Evolutionary conservation across 2,329 filamentous ascomycete species (phyloP).

Genomic region (Curvularia hawaiiensis): DNA sequence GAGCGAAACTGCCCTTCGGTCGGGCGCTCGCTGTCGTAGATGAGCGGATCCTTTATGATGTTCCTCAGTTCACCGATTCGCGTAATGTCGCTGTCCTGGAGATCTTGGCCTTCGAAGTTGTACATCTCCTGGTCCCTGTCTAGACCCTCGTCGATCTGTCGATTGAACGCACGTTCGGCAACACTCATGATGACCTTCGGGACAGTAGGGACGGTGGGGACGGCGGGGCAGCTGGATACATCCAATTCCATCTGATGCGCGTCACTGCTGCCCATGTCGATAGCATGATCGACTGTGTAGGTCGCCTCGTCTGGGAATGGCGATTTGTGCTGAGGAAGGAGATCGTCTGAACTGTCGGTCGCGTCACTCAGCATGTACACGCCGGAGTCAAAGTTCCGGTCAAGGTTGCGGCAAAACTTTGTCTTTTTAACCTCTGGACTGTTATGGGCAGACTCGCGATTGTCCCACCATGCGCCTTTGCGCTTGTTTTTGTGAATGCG

Average conservation of each 20-base stretch:
- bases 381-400: conserved; percentile 42
- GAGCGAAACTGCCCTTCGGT: conserved; percentile 38
- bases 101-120: conserved; percentile 17
- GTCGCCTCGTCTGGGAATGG: conserved; percentile 19
- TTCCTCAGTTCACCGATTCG: conserved; percentile 32
- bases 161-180: conserved; percentile 18
- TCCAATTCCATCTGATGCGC: not conserved
- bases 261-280: not conserved
- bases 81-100: conserved; percentile 31
- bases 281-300: conserved; percentile 11
- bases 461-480: conserved; percentile 41
- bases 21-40: conserved; percentile 33
- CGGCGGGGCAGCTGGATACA: not conserved
- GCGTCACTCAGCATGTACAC: conserved; percentile 41
- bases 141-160: conserved; percentile 19
- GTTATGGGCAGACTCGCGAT: conserved; percentile 19
- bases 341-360: conserved; percentile 23
- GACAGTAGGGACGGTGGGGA: not conserved
- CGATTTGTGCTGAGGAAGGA: conserved; percentile 20
- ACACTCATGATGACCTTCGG: conserved; percentile 11
- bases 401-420: conserved; percentile 38
- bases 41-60: conserved; percentile 31
- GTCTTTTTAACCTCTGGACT: conserved; percentile 32
- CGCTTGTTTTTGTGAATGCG: conserved; percentile 42
- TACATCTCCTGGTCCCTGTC: conserved; percentile 25